Evolutionary conservation across 495 filamentous ascomycete genomes (phyloP).

Genomic region (Annulohypoxylon stygium): DNA sequence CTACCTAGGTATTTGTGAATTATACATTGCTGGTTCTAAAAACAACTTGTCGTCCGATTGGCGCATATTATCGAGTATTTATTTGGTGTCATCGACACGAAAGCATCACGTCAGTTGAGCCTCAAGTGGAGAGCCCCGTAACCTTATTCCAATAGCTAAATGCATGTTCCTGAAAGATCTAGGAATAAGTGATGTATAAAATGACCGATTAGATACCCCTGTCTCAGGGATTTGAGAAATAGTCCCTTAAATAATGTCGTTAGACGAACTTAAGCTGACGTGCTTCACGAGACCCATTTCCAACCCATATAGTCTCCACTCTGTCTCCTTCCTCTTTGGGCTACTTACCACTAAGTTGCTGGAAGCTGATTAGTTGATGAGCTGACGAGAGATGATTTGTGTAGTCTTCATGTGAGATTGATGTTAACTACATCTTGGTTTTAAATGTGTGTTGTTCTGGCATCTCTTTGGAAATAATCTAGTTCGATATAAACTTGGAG

Average conservation of each 20-base stretch:
- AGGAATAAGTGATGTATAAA: constrained; percentile 6
- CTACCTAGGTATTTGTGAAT: too few relatives aligned
- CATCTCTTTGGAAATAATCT: not conserved
- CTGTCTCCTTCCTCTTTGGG: constrained; percentile 29
- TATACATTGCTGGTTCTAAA: not conserved
- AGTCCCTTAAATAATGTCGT: constrained; percentile 32
- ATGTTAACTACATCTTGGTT: not conserved
- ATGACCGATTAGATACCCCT: constrained; percentile 23
- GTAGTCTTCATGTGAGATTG: constrained; percentile 2
- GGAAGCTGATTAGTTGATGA: constrained; percentile 16
- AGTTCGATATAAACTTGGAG: not conserved
- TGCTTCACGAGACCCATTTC: constrained; percentile 33
- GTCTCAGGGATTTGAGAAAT: not conserved
- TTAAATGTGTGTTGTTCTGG: not conserved
- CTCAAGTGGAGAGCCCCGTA: constrained; percentile 39
- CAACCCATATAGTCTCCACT: constrained; percentile 25
- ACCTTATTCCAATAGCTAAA: constrained; percentile 17
- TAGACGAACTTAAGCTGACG: constrained; percentile 35
- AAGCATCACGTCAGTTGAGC: constrained; percentile 27
- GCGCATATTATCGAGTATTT: not conserved
- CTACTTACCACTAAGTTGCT: not conserved
- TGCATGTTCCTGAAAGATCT: constrained; percentile 30
- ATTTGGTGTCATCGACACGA: not conserved
- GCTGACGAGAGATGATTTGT: not conserved
- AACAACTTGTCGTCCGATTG: not conserved